Conservation (phyloP, 768 basidiomycete genomes). For the Leccinum fibrillosum region DNA sequence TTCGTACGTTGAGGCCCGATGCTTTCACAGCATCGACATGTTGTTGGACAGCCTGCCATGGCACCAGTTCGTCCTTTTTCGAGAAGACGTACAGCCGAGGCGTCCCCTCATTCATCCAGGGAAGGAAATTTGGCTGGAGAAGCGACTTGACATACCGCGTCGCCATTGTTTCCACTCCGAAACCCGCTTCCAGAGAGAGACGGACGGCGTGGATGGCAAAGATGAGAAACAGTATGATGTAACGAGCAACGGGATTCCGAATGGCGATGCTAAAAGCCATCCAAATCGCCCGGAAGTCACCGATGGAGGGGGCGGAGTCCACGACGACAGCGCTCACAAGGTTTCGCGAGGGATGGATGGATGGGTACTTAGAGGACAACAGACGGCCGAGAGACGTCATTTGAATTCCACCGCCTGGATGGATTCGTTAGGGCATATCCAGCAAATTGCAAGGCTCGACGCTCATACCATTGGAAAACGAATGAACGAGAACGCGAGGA, state of each 20-base stretch:
- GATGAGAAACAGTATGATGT: constrained; percentile 11
- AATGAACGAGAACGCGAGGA: constrained; percentile 21
- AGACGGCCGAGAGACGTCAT: constrained; percentile 17
- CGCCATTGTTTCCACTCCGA: constrained; percentile 16
- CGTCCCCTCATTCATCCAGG: constrained; percentile 30
- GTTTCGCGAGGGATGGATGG: not conserved
- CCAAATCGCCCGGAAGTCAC: constrained; percentile 15
- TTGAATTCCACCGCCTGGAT: constrained; percentile 23
- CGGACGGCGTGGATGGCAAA: constrained; percentile 13
- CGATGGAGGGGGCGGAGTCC: constrained; percentile 20
- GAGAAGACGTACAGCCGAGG: constrained; percentile 38
- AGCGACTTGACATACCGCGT: constrained; percentile 10
- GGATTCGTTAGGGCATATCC: not conserved
- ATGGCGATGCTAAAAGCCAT: constrained; percentile 22
- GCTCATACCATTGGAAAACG: constrained; percentile 28
- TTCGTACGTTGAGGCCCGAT: constrained; percentile 24
- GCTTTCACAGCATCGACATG: constrained; percentile 25
- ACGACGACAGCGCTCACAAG: constrained; percentile 18
- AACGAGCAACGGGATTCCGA: constrained; percentile 18
- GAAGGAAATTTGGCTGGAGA: constrained; percentile 25
- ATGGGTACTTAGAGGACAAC: constrained; percentile 18
- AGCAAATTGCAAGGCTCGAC: not conserved
- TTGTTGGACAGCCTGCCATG: constrained; percentile 23
- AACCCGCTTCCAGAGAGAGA: constrained; percentile 6
- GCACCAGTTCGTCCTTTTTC: constrained; percentile 29